phyloP scores from a whole-genome alignment of 208 protist genomes.

The Acanthamoeba royreba region DNA sequence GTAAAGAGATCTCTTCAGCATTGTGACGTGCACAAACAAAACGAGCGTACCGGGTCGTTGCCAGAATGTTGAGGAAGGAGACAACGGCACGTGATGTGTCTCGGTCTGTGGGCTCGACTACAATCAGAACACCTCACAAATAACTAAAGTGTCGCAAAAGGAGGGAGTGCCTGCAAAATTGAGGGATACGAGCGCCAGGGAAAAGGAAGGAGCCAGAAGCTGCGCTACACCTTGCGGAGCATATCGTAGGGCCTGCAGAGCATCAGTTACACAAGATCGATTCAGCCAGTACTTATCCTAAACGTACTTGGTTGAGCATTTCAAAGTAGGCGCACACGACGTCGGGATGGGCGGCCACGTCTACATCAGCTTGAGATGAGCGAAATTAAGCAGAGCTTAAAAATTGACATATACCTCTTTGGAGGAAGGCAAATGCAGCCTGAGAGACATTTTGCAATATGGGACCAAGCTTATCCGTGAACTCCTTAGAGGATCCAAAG shows the following conservation, averaged over 20 bases:
- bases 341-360: neutral
- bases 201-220: neutral
- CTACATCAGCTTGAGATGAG: neutral
- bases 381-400: neutral
- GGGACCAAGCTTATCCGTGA: neutral
- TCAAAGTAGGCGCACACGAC: constrained; percentile 21
- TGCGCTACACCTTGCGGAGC: neutral
- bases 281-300: no score
- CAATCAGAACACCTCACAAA: neutral
- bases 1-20: neutral
- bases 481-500: neutral
- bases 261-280: neutral
- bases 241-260: neutral
- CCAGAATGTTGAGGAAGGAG: neutral
- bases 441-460: neutral
- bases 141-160: neutral
- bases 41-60: neutral
- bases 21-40: neutral
- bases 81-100: neutral
- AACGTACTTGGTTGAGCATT: neutral
- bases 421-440: neutral
- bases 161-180: neutral
- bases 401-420: neutral
- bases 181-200: neutral
- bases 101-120: neutral